Evolutionary conservation across 2,329 filamentous ascomycete species (phyloP), one percentile per base, ranked within the genome.

Genomic region (Thielaviopsis musarum): DNA sequence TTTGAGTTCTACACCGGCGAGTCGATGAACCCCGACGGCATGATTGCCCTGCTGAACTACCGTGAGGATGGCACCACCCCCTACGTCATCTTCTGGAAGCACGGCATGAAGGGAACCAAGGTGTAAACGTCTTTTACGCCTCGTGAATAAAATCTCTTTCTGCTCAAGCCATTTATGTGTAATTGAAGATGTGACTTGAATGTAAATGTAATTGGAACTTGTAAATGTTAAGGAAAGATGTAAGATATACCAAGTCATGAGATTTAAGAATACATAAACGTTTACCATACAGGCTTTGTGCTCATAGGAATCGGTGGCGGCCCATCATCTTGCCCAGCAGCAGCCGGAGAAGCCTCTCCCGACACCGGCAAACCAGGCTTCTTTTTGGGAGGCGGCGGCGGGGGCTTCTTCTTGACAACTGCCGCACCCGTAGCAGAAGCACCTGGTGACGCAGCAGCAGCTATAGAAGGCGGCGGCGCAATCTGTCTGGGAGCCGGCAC

Each of bases 41-140:
- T 96, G 93, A 79, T 95, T 68, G 79, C 91, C 65, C 87, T 96
- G 66, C 86, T 96, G 71, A 94, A 96, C 82, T 98, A 95, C 83
- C 91, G 93, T 68, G 91, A 95, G 73, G 93, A 97, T 68, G 93
- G 93, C 73, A 73, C 85, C 66, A 97, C 91, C 59, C 93, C 93
- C 62, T 98, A 81, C 71, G 79, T 95, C 68, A 87, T 83, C 66
- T 76, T 94, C 77, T 97, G 91, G 91, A 96, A 97, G 83, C 87
- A 96, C 77, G 93, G 91, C 70, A 75, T 97, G 65, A 78, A 76
- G 67, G 85, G 86, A 77, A 83, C 83, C 79, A 97, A 98, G 88
- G 90, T 97, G 67, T 98, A 91, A 79, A 66, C 22, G 10, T 34
- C 30, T 34, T 12, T 34, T 34, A 34, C 30, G 9, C 30, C 30